Percentiles rank a stretch among this genome's conserved stretches.
These are phyloP conservation scores for Trametes maxima DNA, from an alignment of 768 basidiomycete species.

Conservation along the genomic window DNA sequence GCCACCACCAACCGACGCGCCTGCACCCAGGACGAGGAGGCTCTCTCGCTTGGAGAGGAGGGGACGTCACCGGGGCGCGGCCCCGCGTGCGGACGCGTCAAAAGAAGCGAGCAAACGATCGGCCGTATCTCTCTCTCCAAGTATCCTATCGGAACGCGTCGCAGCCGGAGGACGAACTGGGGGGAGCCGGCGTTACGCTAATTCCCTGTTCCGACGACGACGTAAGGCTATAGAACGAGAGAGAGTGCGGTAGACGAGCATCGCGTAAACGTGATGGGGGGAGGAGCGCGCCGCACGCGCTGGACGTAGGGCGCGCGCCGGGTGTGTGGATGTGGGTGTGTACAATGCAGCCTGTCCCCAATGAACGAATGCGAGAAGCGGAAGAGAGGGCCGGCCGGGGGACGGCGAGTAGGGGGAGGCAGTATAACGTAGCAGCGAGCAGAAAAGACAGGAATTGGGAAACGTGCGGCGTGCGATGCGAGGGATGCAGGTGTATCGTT, in stretches of 20 bases:
- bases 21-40: slow-evolving; percentile 6
- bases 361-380: not conserved
- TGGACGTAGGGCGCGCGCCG: not conserved
- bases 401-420: slow-evolving; percentile 8
- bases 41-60: not conserved
- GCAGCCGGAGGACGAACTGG: too few species aligned
- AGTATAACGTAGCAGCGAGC: slow-evolving; percentile 7
- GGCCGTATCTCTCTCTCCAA: not conserved
- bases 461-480: not conserved
- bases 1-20: not conserved
- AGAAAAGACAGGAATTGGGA: not conserved
- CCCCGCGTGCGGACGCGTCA: slow-evolving; percentile 12
- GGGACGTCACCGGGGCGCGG: slow-evolving; percentile 5
- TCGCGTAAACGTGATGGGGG: not conserved
- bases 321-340: not conserved
- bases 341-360: slow-evolving; percentile 9
- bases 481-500: not conserved
- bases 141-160: too few species aligned
- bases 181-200: not conserved
- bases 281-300: not conserved
- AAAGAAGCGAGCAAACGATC: not conserved
- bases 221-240: not conserved
- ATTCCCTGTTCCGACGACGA: not conserved
- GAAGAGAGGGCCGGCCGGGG: slow-evolving; percentile 2
- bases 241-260: not conserved